Percentiles rank a stretch among this genome's conserved stretches.
Conservation (phyloP, 192 early-diverging fungal genomes). For the Backusella tuberculispora region DNA sequence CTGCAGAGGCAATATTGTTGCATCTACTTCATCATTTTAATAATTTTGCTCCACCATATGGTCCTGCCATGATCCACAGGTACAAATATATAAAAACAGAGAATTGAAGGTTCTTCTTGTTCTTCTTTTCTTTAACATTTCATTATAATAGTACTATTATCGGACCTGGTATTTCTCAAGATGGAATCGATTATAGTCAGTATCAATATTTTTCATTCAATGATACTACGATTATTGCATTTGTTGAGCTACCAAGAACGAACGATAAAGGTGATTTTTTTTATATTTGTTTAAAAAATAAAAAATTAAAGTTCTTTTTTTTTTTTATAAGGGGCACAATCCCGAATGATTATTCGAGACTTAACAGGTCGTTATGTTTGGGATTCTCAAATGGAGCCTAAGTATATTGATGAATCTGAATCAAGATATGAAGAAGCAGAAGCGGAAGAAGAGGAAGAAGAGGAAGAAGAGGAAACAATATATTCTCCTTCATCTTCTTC, state of each 20-base stretch:
- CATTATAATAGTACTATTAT: slow-evolving; percentile 41
- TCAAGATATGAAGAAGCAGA: neutral
- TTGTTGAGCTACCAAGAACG: slow-evolving; percentile 63
- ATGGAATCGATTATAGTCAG: slow-evolving; percentile 49
- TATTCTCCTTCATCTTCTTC: neutral
- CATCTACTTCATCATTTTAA: slow-evolving; percentile 75
- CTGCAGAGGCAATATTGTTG: slow-evolving; percentile 69
- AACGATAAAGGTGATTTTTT: slow-evolving; percentile 43
- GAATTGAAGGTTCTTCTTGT: neutral
- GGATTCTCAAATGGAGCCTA: slow-evolving; percentile 64
- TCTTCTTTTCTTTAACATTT: neutral
- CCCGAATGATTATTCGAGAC: slow-evolving; percentile 72
- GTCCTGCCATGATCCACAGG: slow-evolving; percentile 55
- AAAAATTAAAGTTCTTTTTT: slow-evolving; percentile 1
- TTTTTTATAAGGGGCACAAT: slow-evolving; percentile 40
- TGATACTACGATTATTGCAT: slow-evolving; percentile 70
- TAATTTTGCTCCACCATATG: slow-evolving; percentile 66
- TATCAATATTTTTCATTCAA: slow-evolving; percentile 77
- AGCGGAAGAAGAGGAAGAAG: neutral
- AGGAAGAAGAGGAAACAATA: neutral
- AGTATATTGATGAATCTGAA: neutral
- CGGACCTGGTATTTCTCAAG: slow-evolving; percentile 39
- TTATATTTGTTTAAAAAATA: neutral
- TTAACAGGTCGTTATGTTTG: slow-evolving; percentile 82
- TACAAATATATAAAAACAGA: neutral